These are phyloP conservation scores for Fusarium acutatum DNA, from an alignment of 2,329 filamentous ascomycete genomes.

Conservation along the genomic window DNA sequence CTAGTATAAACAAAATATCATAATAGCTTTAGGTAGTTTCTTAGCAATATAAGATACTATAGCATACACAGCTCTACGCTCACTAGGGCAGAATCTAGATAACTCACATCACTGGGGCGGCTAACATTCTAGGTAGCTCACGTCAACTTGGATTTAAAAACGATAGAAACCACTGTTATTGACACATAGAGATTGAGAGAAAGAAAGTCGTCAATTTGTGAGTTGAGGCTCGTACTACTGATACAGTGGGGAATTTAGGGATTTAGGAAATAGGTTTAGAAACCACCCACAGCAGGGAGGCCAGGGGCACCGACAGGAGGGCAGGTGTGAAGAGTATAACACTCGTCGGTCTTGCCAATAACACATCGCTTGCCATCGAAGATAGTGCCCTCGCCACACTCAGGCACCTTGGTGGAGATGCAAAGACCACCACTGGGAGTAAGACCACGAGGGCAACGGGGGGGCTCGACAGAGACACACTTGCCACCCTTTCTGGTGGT, in stretches of 20 bases:
- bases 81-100: fast-evolving
- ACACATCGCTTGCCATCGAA: constrained; percentile 16
- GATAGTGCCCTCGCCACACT: constrained; percentile 6
- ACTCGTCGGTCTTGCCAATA: constrained; percentile 5
- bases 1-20: background rate
- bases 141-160: fast-evolving
- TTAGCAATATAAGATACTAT: background rate
- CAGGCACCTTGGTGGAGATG: background rate
- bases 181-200: background rate
- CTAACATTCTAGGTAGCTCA: fast-evolving
- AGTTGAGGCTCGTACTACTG: background rate
- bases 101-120: background rate
- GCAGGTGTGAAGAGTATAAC: constrained; percentile 11
- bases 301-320: background rate
- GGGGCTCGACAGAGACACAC: background rate
- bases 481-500: background rate
- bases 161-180: background rate
- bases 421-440: background rate
- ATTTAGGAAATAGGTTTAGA: background rate
- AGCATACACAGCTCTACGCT: background rate
- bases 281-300: background rate
- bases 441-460: background rate
- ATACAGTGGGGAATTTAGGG: background rate
- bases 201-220: background rate
- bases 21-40: background rate